Evolutionary conservation across 805 yeast species (phyloP), one percentile per base, ranked within the genome.

Genomic region (Sugiyamaella chiloensis): DNA sequence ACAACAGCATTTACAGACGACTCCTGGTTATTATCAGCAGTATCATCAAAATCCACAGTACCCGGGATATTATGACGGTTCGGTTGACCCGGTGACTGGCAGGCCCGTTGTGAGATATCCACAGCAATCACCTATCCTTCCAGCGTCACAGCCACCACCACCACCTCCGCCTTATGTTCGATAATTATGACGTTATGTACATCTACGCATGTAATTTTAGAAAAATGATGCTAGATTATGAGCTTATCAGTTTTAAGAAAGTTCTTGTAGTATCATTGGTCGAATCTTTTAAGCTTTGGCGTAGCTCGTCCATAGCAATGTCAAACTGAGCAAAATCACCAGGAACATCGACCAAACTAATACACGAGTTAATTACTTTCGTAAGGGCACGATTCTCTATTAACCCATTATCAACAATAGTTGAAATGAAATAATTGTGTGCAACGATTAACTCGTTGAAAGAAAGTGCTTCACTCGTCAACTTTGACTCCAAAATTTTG

Each of bases 101-200:
- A 30, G 36, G 30, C 41, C 26, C 26, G 9, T 20, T 24, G 12
- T 21, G 37, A 8, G 37, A 4, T 21, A 23, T 8, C 24, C 42
- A n/a, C 42, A 37, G 30, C 42, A 37, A 19, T 37, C 42, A 12
- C 30, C 26, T 16, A 23, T 23, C 23, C 42, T 27, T 37, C 24
- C 42, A 4, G 14, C 42, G 5, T 17, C n/a, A 24, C 20, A 11
- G 12, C 46, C 21, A 30, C 30, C 37, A 24, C 14, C 44, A 27
- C 39, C 44, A 17, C 41, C 45, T 26, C 42, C 47, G 27, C 45
- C 45, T 24, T 42, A 42, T 42, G 42, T 23, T 6, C 44, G 9
- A 26, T 34, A 34, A 16, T 19, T 34, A 5, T 21, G 32, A 8
- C 19, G 24, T 37, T 30, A 24, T 39, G 42, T 39, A 21, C 14